phyloP scores from a whole-genome alignment of 169 alveolate genomes.

The Plasmodium gonderi region DNA sequence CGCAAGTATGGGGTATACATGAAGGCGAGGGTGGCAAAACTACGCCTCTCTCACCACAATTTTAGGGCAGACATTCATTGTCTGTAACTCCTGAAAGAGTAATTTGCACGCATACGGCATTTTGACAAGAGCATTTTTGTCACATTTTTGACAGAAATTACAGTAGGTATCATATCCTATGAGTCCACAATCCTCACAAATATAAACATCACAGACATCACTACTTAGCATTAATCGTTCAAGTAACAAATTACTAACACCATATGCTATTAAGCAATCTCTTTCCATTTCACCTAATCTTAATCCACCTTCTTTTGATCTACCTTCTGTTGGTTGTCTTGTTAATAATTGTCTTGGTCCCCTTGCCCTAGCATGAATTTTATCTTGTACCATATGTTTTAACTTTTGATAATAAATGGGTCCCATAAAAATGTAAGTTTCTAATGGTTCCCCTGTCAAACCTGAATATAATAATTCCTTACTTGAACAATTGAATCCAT shows the following conservation, averaged over 20 bases:
- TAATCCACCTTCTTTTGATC: slow-evolving; percentile 99
- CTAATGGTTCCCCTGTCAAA: slow-evolving; percentile 98
- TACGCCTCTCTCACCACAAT: slow-evolving; percentile 75
- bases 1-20: background rate
- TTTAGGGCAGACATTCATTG: slow-evolving; percentile 92
- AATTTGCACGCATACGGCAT: slow-evolving; percentile 97
- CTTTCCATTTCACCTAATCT: slow-evolving; percentile 99
- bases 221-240: slow-evolving; percentile 98
- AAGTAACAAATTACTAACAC: slow-evolving; percentile 96
- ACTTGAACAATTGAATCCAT: slow-evolving; percentile 95
- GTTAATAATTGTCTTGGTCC: slow-evolving; percentile 99
- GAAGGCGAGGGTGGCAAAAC: background rate
- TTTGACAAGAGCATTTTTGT: slow-evolving; percentile 81
- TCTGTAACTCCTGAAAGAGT: slow-evolving; percentile 92
- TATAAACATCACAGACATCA: slow-evolving; percentile 96
- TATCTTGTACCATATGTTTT: slow-evolving; percentile 99
- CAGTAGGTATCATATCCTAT: slow-evolving; percentile 96
- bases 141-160: slow-evolving; percentile 91
- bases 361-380: slow-evolving; percentile 99
- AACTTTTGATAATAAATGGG: slow-evolving; percentile 99
- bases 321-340: slow-evolving; percentile 99
- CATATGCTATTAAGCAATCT: slow-evolving; percentile 99
- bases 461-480: slow-evolving; percentile 95
- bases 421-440: slow-evolving; percentile 96
- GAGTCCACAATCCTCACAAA: slow-evolving; percentile 96